Base-by-base conservation (phyloP, 345 rosid genomes). In the Moringa oleifera region DNA sequence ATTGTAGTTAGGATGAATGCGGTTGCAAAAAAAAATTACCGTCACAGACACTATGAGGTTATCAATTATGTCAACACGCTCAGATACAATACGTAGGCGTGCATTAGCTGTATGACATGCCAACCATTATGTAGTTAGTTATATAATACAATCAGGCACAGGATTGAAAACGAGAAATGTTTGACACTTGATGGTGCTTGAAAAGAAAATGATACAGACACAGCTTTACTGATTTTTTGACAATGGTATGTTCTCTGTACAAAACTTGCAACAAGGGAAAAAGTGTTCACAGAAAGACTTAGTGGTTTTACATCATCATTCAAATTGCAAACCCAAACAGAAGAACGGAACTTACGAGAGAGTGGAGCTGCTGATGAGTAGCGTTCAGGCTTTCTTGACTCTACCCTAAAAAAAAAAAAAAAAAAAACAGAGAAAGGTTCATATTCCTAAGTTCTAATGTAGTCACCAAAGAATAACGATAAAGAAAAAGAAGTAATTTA, bases 311-410 rank as follows among this genome's bases (percentile, higher is more conserved):
- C 58, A 18, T 49, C 37, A 41, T 41, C 47, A 41, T 55, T 55
- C 23, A 3, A 50, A 62, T 63, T 23, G 25, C 23, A 63, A 62
- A 25, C 3, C 37, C 11, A 28, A 22, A 59, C 51, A 54, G 36
- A 62, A 59, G 20, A 46, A 54, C 13, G 31, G 37, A 54, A 70
- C 85, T 86, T 81, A 93, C 97, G 91, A 58, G 96, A 93, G 65
- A 93, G 74, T 62, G 97, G 97, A 23, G 98, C 94, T 20, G 97
- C 98, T 45, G 98, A 87, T 24, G 98, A 93, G 68, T 93, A 93
- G 25, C 98, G 91, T 60, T 91, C 98, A 2, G 98, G 98, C 81
- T 86, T 91, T 71, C 98, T 85, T 65, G 98, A 91, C 81, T 86
- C 95, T 62, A 84, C 97, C 97, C 97, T 92, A 70, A 51, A 77